Evolutionary conservation across 441 rosid genomes (phyloP).

Genomic region (Erodium texanum): DNA sequence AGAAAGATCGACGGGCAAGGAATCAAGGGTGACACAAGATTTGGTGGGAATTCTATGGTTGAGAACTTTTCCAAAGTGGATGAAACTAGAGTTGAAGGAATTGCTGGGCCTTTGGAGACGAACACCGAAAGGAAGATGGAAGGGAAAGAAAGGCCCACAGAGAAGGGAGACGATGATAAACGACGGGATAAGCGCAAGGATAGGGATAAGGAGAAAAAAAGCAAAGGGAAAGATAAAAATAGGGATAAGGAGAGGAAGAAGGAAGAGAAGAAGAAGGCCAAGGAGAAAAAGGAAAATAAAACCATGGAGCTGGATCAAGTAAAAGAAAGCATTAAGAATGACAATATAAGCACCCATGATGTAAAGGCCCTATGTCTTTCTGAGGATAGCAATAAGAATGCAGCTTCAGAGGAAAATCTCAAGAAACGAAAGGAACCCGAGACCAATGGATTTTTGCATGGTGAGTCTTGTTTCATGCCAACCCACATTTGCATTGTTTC

Average conservation of each 20-base stretch:
- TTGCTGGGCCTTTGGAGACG: constrained; percentile 12
- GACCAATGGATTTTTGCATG: constrained; percentile 35
- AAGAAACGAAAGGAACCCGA: constrained; percentile 34
- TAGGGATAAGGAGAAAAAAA: constrained; percentile 19
- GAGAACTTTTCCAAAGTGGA: constrained; percentile 17
- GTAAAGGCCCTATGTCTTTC: constrained; percentile 20
- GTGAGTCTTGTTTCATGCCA: constrained; percentile 28
- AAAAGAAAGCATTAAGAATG: constrained; percentile 30
- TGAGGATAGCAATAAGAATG: constrained; percentile 22
- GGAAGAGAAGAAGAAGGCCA: constrained; percentile 21
- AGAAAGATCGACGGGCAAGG: constrained; percentile 23
- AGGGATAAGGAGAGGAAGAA: constrained; percentile 13
- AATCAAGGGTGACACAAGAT: constrained; percentile 18
- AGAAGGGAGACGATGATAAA: constrained; percentile 24
- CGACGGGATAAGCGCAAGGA: constrained; percentile 23
- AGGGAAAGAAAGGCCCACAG: constrained; percentile 28
- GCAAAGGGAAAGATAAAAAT: constrained; percentile 12
- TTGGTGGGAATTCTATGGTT: constrained; percentile 19
- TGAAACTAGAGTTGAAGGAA: constrained; percentile 15
- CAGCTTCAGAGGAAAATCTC: constrained; percentile 20
- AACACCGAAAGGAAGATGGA: constrained; percentile 19
- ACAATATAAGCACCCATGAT: constrained; percentile 14
- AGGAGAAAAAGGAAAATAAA: constrained; percentile 20
- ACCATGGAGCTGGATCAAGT: constrained; percentile 25
- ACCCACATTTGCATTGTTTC: not conserved